Evolutionary conservation across 1,139 yeast species (phyloP), one percentile per base, ranked within the genome.

Genomic region (Magnusiomyces fungicola): DNA sequence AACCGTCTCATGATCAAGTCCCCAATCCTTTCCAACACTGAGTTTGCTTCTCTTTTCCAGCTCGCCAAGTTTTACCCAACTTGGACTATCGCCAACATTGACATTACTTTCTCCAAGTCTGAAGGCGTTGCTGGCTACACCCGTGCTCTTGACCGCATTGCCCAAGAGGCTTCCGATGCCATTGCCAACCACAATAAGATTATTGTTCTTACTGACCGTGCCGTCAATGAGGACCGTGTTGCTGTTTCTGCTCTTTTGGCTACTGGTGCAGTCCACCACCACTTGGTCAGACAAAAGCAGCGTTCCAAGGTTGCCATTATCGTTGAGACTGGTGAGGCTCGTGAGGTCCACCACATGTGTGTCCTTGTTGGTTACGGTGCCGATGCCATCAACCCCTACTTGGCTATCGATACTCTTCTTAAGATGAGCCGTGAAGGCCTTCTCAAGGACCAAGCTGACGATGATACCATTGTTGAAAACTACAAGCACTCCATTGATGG

Each of bases 221-320:
- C 71, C 29, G 73, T 87, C 45, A 67, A 76, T 48, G 72, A 78
- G 21, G 73, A 76, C 36, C 79, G 90, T 56, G 79, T 92, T 40
- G 80, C 97, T 24, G 79, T 92, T 44, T 83, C 95, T 48, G 87
- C 96, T n/a, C 73, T 92, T 61, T 76, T 90, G 59, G 97, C 98
- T n/a, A 75, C 85, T 51, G 97, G 97, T 71, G 94, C 97, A 34
- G 95, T 92, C 50, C 98, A 92, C 70, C 97, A 92, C 68, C 96
- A 89, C 67, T 76, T 92, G 67, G 96, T 92, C 55, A 80, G 96
- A 69, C 95, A 89, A 68, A 92, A 90, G 72, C 95, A 87, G 69
- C 89, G 98, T 70, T 86, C 97, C 36, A 87, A 88, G 67, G 97
- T 90, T 55, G 97, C 97, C 3, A 70, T 92, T 57, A 72, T 92